Base-by-base conservation (phyloP, 495 filamentous ascomycete species). In the Hypoxylon crocopeplum region DNA sequence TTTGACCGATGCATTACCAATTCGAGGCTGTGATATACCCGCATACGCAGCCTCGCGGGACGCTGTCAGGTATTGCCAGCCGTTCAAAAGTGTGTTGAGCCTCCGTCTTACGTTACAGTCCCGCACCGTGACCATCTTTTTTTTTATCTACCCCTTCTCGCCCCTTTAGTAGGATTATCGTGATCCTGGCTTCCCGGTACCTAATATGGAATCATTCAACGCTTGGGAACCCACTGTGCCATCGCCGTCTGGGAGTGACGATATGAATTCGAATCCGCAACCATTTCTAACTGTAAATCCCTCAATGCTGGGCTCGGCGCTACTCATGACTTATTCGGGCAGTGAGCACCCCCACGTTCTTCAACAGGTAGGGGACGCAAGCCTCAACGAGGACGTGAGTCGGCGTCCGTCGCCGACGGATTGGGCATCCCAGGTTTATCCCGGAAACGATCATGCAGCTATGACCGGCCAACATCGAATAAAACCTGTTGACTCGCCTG, bases 361-460 rank as follows among this genome's bases (percentile, higher is more conserved):
- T 10, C 19, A 42, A 15, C 12, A 41, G 8, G 19, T 8, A 19
- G 37, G 17, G 17, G 21, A 22, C 7, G 19, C 20, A 13, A 13
- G 41, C 41, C 41, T 19, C 13, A 32, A 19, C 13, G 24, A 29
- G 13, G 25, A 46, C 22, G 3, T 46, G 15, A 25, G 17, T 25
- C 13, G 25, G 11, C 24, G 32, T 11, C 15, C 15, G 3, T 13
- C 16, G 15, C 5, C 41, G 32, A 16, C 29, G 38, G n/a, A 22
- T 36, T 30, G 16, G 20, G 10, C 40, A 24, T 20, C 48, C 16
- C 36, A 38, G 25, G 13, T 32, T 10, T 38, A 47, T 39, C 32
- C 41, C 32, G 32, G 32, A 16, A 47, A 30, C 27, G 41, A 47
- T 39, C 33, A 56, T 42, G 39, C 41, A 17, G 13, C 22, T 46